phyloP scores from a whole-genome alignment of 371 early-diverging fungal species.

The Rhizopus delemar region DNA sequence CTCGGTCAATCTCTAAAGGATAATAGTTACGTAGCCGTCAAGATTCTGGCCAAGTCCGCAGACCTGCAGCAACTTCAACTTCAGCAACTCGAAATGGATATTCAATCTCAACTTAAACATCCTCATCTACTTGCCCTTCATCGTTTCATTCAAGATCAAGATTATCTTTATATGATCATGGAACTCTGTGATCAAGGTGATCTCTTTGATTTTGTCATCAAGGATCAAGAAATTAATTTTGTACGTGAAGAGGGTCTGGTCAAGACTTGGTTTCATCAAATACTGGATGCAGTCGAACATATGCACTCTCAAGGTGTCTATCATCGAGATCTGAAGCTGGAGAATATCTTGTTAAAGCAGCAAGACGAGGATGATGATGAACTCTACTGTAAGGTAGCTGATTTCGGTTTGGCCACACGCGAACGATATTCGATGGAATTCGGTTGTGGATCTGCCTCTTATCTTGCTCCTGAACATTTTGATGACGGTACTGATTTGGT shows the following conservation, averaged over 20 bases:
- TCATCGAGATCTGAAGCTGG: constrained; percentile 81
- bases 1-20: constrained; percentile 51
- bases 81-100: constrained; percentile 75
- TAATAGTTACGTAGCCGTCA: constrained; percentile 65
- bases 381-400: constrained; percentile 72
- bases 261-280: constrained; percentile 52
- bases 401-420: constrained; percentile 84
- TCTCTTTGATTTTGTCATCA: constrained; percentile 64
- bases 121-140: constrained; percentile 66
- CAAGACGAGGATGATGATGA: constrained; percentile 41
- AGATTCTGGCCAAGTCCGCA: constrained; percentile 68
- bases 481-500: constrained; percentile 33
- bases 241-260: constrained; percentile 40
- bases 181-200: constrained; percentile 68
- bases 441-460: constrained; percentile 78
- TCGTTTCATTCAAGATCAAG: constrained; percentile 53
- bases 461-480: constrained; percentile 68
- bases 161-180: constrained; percentile 60
- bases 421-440: constrained; percentile 69
- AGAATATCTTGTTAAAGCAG: constrained; percentile 66
- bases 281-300: constrained; percentile 58
- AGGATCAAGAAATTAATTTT: constrained; percentile 34
- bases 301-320: constrained; percentile 60
- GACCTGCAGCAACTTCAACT: constrained; percentile 59
- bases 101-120: constrained; percentile 69